A percentile compares a stretch with the other conserved stretches of the same genome.
phyloP scores from a whole-genome alignment of 352 stramenopile species.

The Paralagenidium karlingii region DNA sequence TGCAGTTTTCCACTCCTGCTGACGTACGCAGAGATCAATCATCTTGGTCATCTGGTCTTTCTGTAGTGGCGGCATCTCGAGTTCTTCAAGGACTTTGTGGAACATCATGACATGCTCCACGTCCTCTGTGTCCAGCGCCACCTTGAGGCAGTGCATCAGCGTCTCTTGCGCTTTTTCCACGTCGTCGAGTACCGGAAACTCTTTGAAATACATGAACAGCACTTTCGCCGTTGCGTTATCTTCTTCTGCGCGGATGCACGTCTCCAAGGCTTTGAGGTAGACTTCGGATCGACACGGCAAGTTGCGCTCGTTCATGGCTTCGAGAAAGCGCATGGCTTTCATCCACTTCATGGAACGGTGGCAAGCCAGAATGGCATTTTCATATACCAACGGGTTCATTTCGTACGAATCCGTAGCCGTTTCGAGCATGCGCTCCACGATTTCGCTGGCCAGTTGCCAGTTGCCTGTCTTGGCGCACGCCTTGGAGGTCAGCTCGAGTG shows the following conservation, averaged over 20 bases:
- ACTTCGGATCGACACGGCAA: conserved; percentile 44
- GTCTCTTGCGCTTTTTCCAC: conserved; percentile 20
- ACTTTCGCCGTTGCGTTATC: conserved; percentile 34
- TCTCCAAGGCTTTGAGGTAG: conserved; percentile 29
- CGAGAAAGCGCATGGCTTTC: conserved; percentile 47
- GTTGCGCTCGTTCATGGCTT: conserved; percentile 36
- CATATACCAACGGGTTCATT: conserved; percentile 61
- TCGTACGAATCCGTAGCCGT: too few relatives aligned
- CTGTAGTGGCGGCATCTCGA: too few relatives aligned
- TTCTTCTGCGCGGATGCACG: conserved; percentile 34
- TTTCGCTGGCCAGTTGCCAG: conserved; percentile 34
- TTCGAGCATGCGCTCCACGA: conserved; percentile 57
- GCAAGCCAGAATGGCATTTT: conserved; percentile 48
- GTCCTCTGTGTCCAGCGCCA: conserved; percentile 25
- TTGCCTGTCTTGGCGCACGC: conserved; percentile 41
- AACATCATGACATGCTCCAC: conserved; percentile 36
- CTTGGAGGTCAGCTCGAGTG: conserved; percentile 46
- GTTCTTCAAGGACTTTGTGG: too few relatives aligned
- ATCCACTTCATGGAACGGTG: conserved; percentile 46
- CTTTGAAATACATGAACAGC: conserved; percentile 27
- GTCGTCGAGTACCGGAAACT: conserved; percentile 14
- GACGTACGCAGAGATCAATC: conserved; percentile 26
- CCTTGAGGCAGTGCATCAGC: conserved; percentile 25
- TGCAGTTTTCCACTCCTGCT: conserved; percentile 40
- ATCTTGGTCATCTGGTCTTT: conserved; percentile 19